A percentile compares a stretch with the other conserved stretches of the same genome.
Conservation (phyloP, 441 rosid genomes). For the Sinapis alba region DNA sequence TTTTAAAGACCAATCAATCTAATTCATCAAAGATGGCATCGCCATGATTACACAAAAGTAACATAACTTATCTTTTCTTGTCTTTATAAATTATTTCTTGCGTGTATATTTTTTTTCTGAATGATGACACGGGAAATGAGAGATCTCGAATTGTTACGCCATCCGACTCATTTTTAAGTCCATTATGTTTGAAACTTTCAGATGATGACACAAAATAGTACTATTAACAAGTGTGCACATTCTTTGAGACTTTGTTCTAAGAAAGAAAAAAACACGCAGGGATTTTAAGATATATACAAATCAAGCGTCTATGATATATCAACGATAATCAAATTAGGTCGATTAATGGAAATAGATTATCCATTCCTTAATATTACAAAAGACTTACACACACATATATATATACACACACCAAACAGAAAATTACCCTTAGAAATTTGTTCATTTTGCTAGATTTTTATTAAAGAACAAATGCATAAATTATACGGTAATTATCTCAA, state of each 20-base stretch:
- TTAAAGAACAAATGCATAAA: no score
- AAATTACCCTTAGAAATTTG: no score
- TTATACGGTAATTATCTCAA: no score
- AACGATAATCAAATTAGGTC: neutral
- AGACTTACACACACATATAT: neutral
- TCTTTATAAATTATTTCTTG: neutral
- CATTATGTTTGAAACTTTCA: neutral
- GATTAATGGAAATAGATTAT: neutral
- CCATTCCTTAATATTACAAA: neutral
- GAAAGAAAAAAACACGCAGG: neutral
- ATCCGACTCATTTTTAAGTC: neutral
- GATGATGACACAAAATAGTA: neutral
- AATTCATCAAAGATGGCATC: conserved; percentile 24
- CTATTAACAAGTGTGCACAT: neutral
- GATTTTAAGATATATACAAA: neutral
- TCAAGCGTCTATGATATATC: neutral
- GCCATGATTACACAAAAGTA: conserved; percentile 28
- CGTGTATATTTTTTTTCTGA: neutral
- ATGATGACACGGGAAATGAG: neutral
- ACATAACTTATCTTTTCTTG: neutral
- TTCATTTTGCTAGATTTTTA: no score
- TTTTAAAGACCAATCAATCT: conserved; percentile 12
- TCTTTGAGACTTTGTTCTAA: neutral
- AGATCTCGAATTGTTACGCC: neutral
- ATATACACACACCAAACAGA: no score